Evolutionary conservation across 306 rosid genomes (phyloP).

Genomic region (Pterocarpus santalinus): DNA sequence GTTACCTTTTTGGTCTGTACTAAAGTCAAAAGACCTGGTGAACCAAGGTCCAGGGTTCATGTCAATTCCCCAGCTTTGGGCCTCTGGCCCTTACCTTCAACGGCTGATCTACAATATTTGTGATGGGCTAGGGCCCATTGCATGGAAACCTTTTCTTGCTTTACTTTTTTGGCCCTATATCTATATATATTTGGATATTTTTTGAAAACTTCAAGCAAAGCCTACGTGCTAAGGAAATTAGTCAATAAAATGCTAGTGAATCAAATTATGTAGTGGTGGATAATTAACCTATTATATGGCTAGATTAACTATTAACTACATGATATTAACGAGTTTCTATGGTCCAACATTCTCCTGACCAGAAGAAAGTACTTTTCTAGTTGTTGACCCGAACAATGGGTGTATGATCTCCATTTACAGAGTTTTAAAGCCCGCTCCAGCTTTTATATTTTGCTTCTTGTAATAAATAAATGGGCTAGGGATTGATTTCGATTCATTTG

Average conservation of each 20-base stretch:
- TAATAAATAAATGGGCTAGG: too few relatives aligned
- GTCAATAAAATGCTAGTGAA: neutral
- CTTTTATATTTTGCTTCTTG: too few relatives aligned
- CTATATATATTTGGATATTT: too few relatives aligned
- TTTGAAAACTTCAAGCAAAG: too few relatives aligned
- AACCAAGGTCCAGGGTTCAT: neutral
- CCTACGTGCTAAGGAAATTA: neutral
- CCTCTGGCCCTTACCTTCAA: neutral
- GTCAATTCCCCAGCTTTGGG: too few relatives aligned
- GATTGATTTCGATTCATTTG: too few relatives aligned
- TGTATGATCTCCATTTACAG: too few relatives aligned
- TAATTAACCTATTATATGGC: neutral
- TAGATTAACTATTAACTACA: neutral
- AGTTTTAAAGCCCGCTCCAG: too few relatives aligned
- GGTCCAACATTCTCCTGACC: neutral
- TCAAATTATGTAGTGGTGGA: neutral
- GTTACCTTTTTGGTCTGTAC: neutral
- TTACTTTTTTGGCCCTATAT: neutral
- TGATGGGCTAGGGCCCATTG: neutral
- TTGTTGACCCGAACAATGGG: too few relatives aligned
- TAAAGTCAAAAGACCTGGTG: neutral
- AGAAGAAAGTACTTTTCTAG: too few relatives aligned
- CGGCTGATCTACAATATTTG: neutral
- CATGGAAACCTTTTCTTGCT: neutral
- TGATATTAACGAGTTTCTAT: neutral